Conservation (phyloP, 345 rosid species). For the Ceriops decandra region DNA sequence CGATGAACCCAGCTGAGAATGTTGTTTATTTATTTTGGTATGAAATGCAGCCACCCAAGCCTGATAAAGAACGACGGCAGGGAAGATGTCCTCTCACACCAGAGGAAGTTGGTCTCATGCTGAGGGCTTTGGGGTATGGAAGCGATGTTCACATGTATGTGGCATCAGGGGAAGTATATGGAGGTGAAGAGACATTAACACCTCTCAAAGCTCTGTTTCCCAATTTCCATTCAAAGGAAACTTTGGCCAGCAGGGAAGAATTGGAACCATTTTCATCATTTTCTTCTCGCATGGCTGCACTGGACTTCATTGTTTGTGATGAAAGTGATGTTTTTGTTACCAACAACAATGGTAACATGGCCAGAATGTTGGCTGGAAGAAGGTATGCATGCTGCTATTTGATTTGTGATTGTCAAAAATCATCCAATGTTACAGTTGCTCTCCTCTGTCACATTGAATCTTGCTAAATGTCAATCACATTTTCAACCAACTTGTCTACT, state of each 20-base stretch:
- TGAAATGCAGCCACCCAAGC: constrained; percentile 55
- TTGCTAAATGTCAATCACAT: neutral
- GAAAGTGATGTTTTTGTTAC: constrained; percentile 88
- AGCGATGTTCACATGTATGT: constrained; percentile 78
- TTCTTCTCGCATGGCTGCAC: constrained; percentile 93
- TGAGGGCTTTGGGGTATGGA: constrained; percentile 82
- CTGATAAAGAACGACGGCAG: constrained; percentile 68
- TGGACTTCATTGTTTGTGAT: constrained; percentile 89
- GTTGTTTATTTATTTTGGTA: constrained; percentile 7
- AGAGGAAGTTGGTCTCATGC: constrained; percentile 86
- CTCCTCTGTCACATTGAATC: neutral
- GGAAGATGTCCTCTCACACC: constrained; percentile 95
- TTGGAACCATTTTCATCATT: constrained; percentile 59
- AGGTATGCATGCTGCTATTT: constrained; percentile 43
- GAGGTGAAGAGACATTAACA: constrained; percentile 76
- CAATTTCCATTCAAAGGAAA: constrained; percentile 78
- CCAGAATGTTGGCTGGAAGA: constrained; percentile 86
- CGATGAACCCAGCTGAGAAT: neutral
- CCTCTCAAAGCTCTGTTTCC: constrained; percentile 85
- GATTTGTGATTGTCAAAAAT: neutral
- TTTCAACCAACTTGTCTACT: neutral
- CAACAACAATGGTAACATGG: constrained; percentile 99
- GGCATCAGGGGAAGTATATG: constrained; percentile 91
- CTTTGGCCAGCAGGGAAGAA: constrained; percentile 65
- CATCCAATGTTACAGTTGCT: neutral